Conservation (phyloP, 2,329 filamentous ascomycete species). For the Diaporthe destruens region DNA sequence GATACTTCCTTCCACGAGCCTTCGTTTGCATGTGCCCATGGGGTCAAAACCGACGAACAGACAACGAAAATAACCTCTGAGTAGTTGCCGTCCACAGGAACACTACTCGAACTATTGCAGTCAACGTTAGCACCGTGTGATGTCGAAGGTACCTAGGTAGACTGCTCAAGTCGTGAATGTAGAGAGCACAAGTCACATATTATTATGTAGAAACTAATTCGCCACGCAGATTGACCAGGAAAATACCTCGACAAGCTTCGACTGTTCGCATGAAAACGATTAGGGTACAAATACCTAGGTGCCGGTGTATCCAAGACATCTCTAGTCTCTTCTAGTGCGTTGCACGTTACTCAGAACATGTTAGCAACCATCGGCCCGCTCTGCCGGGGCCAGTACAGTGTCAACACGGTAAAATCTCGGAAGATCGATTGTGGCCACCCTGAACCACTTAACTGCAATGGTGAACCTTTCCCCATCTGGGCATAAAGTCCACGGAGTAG, state of each 20-base stretch:
- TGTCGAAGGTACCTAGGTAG: not conserved
- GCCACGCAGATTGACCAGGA: too few relatives aligned
- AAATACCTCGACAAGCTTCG: too few relatives aligned
- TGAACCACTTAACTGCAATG: not conserved
- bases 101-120: not conserved
- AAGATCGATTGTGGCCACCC: not conserved
- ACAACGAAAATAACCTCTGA: not conserved
- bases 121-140: not conserved
- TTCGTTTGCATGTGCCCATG: not conserved
- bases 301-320: too few relatives aligned
- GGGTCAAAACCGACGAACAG: not conserved
- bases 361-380: not conserved
- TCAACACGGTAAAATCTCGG: constrained; percentile 4
- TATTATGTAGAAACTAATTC: too few relatives aligned
- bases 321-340: too few relatives aligned
- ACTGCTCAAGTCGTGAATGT: too few relatives aligned
- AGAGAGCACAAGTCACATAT: too few relatives aligned
- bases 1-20: not conserved
- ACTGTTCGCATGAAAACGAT: too few relatives aligned
- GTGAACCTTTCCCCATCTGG: not conserved
- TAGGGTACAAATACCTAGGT: too few relatives aligned
- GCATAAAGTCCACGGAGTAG: not conserved
- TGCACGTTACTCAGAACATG: not conserved
- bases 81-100: not conserved
- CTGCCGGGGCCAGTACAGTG: not conserved